Evolutionary conservation across 805 yeast genomes (phyloP).

Genomic region (Zygosaccharomyces kombuchaensis): DNA sequence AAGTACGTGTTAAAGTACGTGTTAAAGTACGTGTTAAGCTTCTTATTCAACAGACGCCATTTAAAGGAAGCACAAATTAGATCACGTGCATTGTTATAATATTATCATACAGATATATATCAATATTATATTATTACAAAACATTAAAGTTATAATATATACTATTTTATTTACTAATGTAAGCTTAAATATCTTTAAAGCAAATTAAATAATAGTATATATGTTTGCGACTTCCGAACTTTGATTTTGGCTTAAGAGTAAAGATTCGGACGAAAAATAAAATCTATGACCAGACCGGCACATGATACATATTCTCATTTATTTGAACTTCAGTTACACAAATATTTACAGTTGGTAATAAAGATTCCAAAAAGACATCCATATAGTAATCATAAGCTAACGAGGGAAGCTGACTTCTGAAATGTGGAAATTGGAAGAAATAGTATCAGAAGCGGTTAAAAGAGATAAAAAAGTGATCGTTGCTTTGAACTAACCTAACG

Average conservation of each 20-base stretch:
- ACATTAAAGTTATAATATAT: too few species aligned
- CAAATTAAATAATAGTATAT: background rate
- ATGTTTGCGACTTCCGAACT: constrained; percentile 2
- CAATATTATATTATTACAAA: background rate
- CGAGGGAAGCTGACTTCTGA: too few species aligned
- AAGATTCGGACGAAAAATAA: background rate
- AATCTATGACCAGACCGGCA: background rate
- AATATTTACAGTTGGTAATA: background rate
- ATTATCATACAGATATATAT: background rate
- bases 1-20: constrained; percentile 1
- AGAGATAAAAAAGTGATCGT: too few species aligned
- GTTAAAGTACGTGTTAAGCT: background rate
- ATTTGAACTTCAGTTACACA: background rate
- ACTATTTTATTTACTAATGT: background rate
- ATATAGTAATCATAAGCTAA: background rate
- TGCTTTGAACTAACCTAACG: too few species aligned
- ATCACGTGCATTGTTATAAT: background rate
- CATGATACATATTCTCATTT: background rate
- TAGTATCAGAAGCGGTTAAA: background rate
- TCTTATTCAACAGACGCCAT: too few species aligned
- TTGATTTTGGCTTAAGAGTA: background rate
- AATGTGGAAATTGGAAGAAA: background rate
- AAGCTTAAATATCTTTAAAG: background rate
- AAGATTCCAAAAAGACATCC: background rate
- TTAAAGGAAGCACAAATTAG: too few species aligned